phyloP scores from a whole-genome alignment of 192 early-diverging fungal genomes.

The Backusella liffmaniae region DNA sequence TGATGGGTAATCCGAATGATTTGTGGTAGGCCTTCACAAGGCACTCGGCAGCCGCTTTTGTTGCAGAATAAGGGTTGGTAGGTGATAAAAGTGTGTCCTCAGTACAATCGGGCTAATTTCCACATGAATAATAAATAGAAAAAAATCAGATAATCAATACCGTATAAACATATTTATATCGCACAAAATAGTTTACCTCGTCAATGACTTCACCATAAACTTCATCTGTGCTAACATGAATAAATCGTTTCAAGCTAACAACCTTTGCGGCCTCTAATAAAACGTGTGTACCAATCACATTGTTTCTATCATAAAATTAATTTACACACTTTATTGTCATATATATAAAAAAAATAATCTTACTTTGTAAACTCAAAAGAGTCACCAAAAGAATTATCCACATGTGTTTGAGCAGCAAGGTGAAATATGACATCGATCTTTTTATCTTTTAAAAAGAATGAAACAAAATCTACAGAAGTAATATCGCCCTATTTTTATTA shows the following conservation, averaged over 20 bases:
- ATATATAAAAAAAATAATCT: background rate
- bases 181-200: conserved; percentile 31
- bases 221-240: conserved; percentile 82
- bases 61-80: conserved; percentile 80
- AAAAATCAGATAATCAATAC: background rate
- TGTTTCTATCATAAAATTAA: conserved; percentile 42
- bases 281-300: conserved; percentile 82
- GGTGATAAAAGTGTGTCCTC: conserved; percentile 68
- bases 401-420: conserved; percentile 80
- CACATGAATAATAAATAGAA: background rate
- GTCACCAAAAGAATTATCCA: conserved; percentile 84
- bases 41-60: conserved; percentile 84
- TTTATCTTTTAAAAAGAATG: conserved; percentile 62
- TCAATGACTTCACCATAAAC: conserved; percentile 75
- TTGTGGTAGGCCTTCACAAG: conserved; percentile 74
- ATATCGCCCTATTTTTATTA: conserved; percentile 57
- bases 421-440: conserved; percentile 73
- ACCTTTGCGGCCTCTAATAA: conserved; percentile 68
- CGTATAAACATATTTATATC: background rate
- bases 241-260: conserved; percentile 57
- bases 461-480: conserved; percentile 59
- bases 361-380: conserved; percentile 74
- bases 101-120: conserved; percentile 52
- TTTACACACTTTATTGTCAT: background rate
- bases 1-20: conserved; percentile 72